Percentiles rank a stretch among this genome's conserved stretches.
Evolutionary conservation across 345 rosid genomes (phyloP).

Genomic region (Lepidium aucheri): DNA sequence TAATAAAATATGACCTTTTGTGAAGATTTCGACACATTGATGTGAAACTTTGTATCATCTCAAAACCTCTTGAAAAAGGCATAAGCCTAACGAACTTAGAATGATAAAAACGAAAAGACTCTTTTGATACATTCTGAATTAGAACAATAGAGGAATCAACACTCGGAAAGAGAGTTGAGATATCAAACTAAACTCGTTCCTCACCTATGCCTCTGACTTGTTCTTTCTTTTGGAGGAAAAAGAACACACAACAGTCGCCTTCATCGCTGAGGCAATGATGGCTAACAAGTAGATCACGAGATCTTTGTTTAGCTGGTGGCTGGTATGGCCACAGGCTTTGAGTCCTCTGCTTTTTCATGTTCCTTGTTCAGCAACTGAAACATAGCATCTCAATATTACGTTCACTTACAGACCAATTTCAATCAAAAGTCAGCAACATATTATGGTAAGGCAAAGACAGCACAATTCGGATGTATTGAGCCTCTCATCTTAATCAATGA

Average conservation of each 20-base stretch:
- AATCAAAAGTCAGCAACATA: neutral
- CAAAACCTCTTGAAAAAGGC: constrained; percentile 1
- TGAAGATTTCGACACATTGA: constrained; percentile 26
- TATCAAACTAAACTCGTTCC: constrained; percentile 7
- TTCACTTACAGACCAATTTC: neutral
- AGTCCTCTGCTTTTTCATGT: constrained; percentile 81
- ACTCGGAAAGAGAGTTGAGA: neutral
- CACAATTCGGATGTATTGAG: no score
- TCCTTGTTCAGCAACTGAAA: constrained; percentile 83
- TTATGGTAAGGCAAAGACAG: no score
- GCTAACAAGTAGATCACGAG: neutral
- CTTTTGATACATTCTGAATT: constrained; percentile 8
- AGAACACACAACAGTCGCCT: constrained; percentile 9
- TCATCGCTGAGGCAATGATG: constrained; percentile 8
- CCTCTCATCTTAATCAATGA: no score
- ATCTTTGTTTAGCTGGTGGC: constrained; percentile 21
- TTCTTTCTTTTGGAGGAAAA: neutral
- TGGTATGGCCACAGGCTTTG: constrained; percentile 50
- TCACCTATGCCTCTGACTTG: neutral
- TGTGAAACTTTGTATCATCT: constrained; percentile 14
- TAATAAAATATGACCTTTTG: neutral
- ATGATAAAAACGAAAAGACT: neutral
- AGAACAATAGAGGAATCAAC: neutral
- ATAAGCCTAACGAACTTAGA: constrained; percentile 3
- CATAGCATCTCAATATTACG: neutral